Base-by-base conservation (phyloP, 169 alveolate genomes). In the Eimeria praecox region DNA sequence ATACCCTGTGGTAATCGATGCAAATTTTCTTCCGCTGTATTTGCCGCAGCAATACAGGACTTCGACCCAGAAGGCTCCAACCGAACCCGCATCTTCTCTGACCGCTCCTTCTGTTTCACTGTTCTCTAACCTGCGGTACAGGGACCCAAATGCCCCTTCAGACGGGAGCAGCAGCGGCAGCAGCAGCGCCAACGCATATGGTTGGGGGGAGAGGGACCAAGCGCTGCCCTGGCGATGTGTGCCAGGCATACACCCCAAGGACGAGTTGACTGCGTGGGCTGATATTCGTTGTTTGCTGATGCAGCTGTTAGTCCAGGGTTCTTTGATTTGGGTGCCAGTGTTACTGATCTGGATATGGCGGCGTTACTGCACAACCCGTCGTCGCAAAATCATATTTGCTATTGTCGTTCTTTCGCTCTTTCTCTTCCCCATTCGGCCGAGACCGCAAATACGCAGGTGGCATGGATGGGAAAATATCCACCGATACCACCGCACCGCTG, bases 401-500 rank as follows among this genome's bases (percentile, higher is more conserved):
- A 69, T 78, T 12, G 33, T 80, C 49, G 64, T 94, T 2, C 75
- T 94, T 16, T 62, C 91, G 27, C 69, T 83, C 3, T 16, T 89
- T 14, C 46, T 85, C 62, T 88, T n/a, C 56, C 96, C 96, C 24
- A 54, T 86, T 22, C 80, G 80, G 33, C 95, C 88, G 0, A 3
- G 24, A 4, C 96, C 75, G 2, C 75, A 38, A 3, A 10, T 71
- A 1, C 80, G 96, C 38, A 52, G 46, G 44, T 94, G 96, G 96
- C 86, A 40, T 6, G 80, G 75, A 38, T 94, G 96, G 96, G n/a
- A 20, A 8, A 56, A 64, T 10, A 30, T 94, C 20, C 95, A 86
- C 64, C 88, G 92, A 27, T 94, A 94, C 46, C 96, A 94, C 69
- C 94, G 95, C 59, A 86, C 95, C 1, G 56, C 96, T 20, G 95